Conservation (phyloP, 2,329 filamentous ascomycete species). For the Microascus cirrosus region DNA sequence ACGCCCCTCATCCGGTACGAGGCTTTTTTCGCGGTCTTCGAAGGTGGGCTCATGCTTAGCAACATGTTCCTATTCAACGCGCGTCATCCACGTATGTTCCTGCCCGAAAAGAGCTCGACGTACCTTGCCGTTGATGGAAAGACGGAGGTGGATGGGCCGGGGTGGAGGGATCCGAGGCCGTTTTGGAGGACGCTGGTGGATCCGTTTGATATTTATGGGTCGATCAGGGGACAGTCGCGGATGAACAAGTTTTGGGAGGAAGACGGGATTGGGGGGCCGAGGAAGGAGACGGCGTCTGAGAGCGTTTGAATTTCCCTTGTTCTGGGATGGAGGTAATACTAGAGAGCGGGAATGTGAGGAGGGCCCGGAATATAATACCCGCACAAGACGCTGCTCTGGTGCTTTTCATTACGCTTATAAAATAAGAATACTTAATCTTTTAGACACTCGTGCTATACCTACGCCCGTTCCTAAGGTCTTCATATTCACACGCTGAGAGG, state of each 20-base stretch:
- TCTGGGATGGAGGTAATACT: no score
- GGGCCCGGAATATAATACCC: no score
- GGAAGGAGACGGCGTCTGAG: background rate
- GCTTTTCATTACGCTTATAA: no score
- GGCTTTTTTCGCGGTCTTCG: constrained; percentile 49
- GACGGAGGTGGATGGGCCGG: constrained; percentile 35
- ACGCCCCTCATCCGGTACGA: constrained; percentile 42
- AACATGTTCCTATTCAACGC: constrained; percentile 39
- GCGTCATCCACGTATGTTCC: constrained; percentile 36
- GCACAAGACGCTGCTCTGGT: no score
- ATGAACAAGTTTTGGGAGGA: constrained; percentile 25
- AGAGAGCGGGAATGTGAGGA: no score
- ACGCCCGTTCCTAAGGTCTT: no score
- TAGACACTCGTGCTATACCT: no score
- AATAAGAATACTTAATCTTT: no score
- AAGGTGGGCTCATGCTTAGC: constrained; percentile 38
- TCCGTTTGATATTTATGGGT: constrained; percentile 22
- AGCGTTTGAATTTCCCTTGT: background rate
- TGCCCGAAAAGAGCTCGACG: constrained; percentile 35
- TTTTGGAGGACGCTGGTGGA: constrained; percentile 29
- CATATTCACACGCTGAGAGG: no score
- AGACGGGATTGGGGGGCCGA: constrained; percentile 31
- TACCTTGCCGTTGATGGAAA: constrained; percentile 38
- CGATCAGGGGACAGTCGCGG: constrained; percentile 30
- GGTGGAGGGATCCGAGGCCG: constrained; percentile 34